Base-by-base conservation (phyloP, 225 moss, liverwort and hornwort species). In the Sphagnum contortum region DNA sequence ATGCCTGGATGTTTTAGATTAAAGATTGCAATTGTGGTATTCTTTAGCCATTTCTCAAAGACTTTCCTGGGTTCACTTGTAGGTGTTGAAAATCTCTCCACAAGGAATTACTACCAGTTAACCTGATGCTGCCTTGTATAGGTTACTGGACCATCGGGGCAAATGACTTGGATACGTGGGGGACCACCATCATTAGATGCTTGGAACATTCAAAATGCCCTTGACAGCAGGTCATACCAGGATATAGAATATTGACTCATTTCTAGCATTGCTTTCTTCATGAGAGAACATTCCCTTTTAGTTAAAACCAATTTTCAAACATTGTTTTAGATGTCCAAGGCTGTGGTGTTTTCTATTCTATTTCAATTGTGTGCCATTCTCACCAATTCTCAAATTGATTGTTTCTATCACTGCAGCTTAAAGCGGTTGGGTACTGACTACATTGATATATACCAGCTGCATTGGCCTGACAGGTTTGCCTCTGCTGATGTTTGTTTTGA, bases 151-250 rank as follows among this genome's bases (percentile, higher is more conserved):
- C 94, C 91, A 8, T 91, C 90, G n/a, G 90, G 84, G 46, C 84
- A 90, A 67, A 94, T 94, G 94, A 80, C 88, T 64, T 94, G 90
- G 94, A 88, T 90, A 58, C 87, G 89, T 57, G 87, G 87, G 78
- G 94, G 90, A 14, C 88, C 88, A 12, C 48, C 58, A 10, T 88
- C 88, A 48, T 84, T 94, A 55, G 87, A 91, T 79, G 79, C 72
- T 6, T 79, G 58, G 71, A 91, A 89, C 69, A 88, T 91, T 48
- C 70, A 66, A 69, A 82, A 81, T 57, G 94, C 90, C 69, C 87
- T 89, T 65, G 79, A 91, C 72, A 81, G 81, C 79, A 90, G 93
- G 93, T 87, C 71, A 14, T 59, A 50, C 29, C 49, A 52, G 44
- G 45, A 10, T 50, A 3, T 50, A 5, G 49, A 63, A 63, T 5